Evolutionary conservation across 306 rosid genomes (phyloP), one percentile per base, ranked within the genome.

Genomic region (Prunus salicina): DNA sequence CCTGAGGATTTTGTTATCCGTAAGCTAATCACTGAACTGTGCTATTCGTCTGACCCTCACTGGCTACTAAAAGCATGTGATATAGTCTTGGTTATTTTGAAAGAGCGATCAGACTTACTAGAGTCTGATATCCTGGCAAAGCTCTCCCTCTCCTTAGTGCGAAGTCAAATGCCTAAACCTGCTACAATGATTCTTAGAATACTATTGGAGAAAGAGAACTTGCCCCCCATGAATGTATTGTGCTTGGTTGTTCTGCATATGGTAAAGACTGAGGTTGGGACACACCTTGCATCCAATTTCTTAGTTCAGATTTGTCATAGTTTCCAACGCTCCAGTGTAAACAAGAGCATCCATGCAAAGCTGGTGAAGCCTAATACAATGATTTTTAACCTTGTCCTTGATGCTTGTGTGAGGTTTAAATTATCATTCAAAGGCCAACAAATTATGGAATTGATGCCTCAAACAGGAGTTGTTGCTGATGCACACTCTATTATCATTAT

Each of bases 361-460:
- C 10, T 1, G 70, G 63, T 87, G 56, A 87, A 86, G 80, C 90
- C 84, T 0, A 91, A 85, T 78, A 84, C 93, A 5, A 56, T 82
- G 89, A 73, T 92, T 50, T 90, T 92, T 87, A 92, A 88, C 84
- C 89, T 94, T 64, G 87, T 90, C 55, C 97, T 92, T 74, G 90
- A 89, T 81, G 92, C 95, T 61, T 94, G 98, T 74, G 96, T 84
- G 80, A 80, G 86, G 86, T 92, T 90, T 74, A 85, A 85, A 45
- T 82, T 86, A 57, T 82, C 86, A 75, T 76, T 92, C 80, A 92
- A 88, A 80, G 96, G 93, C 12, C 79, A 87, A 69, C 67, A 73
- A 68, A 57, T 91, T 1, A 72, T 87, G 72, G 96, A 92, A 38
- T 81, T 89, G 70, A 90, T 94, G 93, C 45, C 95, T 1, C 80